Conservation (phyloP, 1,284 basidiomycete species). For the Ustilago curta region DNA sequence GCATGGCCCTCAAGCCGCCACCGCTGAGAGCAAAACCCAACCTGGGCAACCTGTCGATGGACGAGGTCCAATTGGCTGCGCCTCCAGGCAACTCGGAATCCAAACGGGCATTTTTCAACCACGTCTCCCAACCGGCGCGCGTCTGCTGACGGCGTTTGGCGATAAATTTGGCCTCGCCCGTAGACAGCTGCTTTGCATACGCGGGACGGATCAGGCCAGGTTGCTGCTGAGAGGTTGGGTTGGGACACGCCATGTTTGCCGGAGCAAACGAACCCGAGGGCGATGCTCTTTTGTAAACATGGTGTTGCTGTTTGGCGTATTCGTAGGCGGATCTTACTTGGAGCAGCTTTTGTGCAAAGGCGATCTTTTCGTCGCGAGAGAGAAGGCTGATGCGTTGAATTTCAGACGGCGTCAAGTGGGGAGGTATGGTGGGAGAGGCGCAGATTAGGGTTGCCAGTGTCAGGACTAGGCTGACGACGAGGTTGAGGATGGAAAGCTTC, state of each 20-base stretch:
- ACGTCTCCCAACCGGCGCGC: constrained; percentile 47
- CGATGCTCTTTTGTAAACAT: constrained; percentile 29
- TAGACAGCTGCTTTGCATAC: constrained; percentile 40
- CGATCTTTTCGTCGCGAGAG: constrained; percentile 18
- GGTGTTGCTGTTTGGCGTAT: constrained; percentile 27
- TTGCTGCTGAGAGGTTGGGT: constrained; percentile 34
- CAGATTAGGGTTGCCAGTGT: constrained; percentile 2
- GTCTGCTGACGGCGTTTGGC: constrained; percentile 31
- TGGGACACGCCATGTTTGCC: constrained; percentile 57
- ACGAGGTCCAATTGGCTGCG: constrained; percentile 52
- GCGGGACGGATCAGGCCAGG: constrained; percentile 60
- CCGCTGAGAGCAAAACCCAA: constrained; percentile 71
- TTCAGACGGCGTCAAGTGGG: constrained; percentile 20
- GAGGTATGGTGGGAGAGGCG: constrained; percentile 32
- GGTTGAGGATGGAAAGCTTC: constrained; percentile 17
- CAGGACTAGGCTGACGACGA: constrained; percentile 19
- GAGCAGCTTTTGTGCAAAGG: constrained; percentile 34
- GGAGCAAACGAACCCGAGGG: constrained; percentile 59
- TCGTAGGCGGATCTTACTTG: constrained; percentile 40
- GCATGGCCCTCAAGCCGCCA: constrained; percentile 72
- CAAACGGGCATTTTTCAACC: constrained; percentile 55
- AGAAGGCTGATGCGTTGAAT: constrained; percentile 39
- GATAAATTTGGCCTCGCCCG: constrained; percentile 57
- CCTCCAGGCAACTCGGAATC: constrained; percentile 53
- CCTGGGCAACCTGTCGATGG: constrained; percentile 58